These are phyloP conservation scores for Arthrobotrys sphaeroides DNA, from an alignment of 2,329 filamentous ascomycete genomes.

Conservation along the genomic window DNA sequence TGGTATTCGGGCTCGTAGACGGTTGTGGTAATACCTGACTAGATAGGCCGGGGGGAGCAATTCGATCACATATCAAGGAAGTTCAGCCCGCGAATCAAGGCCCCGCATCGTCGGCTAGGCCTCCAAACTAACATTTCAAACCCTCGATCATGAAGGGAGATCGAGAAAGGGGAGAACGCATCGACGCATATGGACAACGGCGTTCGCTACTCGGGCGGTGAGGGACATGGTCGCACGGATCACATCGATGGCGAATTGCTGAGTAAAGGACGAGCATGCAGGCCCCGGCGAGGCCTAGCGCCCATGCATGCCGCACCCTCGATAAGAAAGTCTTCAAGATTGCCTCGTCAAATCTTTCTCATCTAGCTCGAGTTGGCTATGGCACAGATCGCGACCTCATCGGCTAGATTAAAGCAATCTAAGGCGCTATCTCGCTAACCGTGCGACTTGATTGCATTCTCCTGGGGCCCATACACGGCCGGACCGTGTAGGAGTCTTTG, in stretches of 20 bases:
- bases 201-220: slow-evolving; percentile 1
- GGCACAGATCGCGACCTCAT: background rate
- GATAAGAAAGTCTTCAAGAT: background rate
- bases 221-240: slow-evolving; percentile 33
- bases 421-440: slow-evolving; percentile 30
- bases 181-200: slow-evolving; percentile 50
- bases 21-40: slow-evolving; percentile 27
- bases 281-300: background rate
- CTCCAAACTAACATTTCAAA: slow-evolving; percentile 38
- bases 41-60: background rate
- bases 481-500: slow-evolving; percentile 23
- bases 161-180: no score
- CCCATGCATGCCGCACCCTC: slow-evolving; percentile 10
- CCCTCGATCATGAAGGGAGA: slow-evolving; percentile 7
- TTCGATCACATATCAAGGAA: background rate
- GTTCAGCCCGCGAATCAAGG: background rate
- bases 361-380: background rate
- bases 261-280: background rate
- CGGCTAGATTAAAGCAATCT: slow-evolving; percentile 11
- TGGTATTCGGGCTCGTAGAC: slow-evolving; percentile 23
- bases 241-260: slow-evolving; percentile 10
- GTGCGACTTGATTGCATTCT: background rate
- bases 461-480: background rate
- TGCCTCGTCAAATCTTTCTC: slow-evolving; percentile 19
- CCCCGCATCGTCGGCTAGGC: slow-evolving; percentile 22